Conservation (phyloP, 257 asterid species). For the Nicotiana benthamiana region DNA sequence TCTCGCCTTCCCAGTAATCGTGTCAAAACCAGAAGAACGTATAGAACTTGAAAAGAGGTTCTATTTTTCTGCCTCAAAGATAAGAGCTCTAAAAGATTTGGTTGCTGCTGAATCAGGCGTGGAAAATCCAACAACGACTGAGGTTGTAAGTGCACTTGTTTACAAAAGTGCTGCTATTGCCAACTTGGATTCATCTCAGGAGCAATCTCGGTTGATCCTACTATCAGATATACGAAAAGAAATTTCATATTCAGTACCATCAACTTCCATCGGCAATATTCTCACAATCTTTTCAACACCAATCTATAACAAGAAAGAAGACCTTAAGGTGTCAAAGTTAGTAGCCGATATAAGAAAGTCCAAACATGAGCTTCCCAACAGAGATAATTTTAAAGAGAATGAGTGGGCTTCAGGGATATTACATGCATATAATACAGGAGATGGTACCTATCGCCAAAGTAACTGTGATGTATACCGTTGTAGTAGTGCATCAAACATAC, state of each 20-base stretch:
- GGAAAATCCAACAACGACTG: neutral
- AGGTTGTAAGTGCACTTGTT: constrained; percentile 1
- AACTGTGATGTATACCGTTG: neutral
- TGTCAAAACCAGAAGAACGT: neutral
- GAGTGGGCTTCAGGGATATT: neutral
- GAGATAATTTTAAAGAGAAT: neutral
- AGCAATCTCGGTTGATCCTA: neutral
- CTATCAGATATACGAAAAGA: neutral
- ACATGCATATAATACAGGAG: neutral
- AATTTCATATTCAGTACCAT: neutral
- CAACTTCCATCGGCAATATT: neutral
- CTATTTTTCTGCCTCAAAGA: neutral
- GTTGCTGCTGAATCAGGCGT: neutral
- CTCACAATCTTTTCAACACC: neutral
- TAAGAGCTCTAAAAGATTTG: neutral
- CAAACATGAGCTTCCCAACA: neutral
- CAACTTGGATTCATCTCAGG: neutral
- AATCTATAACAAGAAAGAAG: neutral
- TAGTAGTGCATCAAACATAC: neutral
- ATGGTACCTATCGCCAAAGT: neutral
- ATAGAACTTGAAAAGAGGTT: neutral
- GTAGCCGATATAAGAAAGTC: neutral
- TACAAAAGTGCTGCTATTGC: neutral
- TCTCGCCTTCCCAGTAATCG: neutral
- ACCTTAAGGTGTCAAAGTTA: neutral